phyloP scores from a whole-genome alignment of 371 early-diverging fungal species.

The Mortierella sp. region DNA sequence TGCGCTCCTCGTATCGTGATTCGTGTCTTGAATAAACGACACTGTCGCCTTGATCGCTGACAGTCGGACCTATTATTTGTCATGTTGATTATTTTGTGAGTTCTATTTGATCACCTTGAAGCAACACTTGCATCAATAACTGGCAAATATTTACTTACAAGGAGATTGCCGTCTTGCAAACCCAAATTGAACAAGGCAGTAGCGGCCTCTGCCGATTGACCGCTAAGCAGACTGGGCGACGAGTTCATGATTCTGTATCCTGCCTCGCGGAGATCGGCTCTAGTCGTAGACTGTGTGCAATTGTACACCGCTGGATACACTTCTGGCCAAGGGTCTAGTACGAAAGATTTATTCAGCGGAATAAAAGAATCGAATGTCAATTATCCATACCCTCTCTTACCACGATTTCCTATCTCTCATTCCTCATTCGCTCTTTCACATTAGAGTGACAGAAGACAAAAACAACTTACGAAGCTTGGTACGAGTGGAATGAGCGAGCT shows the following conservation, averaged over 20 bases:
- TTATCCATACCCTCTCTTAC: not conserved
- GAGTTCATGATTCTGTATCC: constrained; percentile 90
- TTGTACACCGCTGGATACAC: constrained; percentile 83
- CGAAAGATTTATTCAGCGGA: not conserved
- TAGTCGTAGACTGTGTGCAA: constrained; percentile 77
- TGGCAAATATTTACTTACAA: constrained; percentile 23
- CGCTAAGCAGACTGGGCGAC: constrained; percentile 80
- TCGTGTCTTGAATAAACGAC: constrained; percentile 80
- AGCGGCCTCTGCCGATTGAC: constrained; percentile 76
- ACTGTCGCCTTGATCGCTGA: constrained; percentile 90
- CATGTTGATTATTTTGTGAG: not conserved
- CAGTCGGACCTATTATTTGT: constrained; percentile 75
- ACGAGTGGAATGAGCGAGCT: constrained; percentile 79
- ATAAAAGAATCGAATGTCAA: not conserved
- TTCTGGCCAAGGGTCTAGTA: constrained; percentile 79
- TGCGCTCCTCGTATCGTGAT: constrained; percentile 58
- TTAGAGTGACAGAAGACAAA: not conserved
- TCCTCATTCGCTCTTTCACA: not conserved
- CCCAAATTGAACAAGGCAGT: constrained; percentile 76
- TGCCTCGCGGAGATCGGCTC: constrained; percentile 83
- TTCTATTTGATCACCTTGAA: not conserved
- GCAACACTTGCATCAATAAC: not conserved
- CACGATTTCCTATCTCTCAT: not conserved
- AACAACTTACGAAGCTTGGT: constrained; percentile 68
- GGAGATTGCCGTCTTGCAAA: constrained; percentile 71